Conservation (phyloP, 768 basidiomycete species). For the Collybia sp. region DNA sequence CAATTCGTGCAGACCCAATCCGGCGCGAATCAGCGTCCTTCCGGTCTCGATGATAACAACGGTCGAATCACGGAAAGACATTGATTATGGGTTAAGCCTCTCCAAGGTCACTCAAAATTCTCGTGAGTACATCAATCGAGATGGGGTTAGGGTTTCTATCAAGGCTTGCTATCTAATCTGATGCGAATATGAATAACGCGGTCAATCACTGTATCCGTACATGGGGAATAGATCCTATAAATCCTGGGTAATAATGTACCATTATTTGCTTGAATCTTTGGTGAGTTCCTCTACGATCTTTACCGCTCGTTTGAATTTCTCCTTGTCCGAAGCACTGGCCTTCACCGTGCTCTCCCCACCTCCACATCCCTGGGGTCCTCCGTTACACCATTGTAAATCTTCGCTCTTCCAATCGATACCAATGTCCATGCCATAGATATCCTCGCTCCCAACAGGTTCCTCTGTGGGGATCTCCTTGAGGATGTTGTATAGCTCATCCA, state of each 20-base stretch:
- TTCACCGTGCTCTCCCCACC: conserved; percentile 43
- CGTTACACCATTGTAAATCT: conserved; percentile 58
- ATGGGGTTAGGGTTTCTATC: no score
- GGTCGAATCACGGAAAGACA: conserved; percentile 78
- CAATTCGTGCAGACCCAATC: conserved; percentile 77
- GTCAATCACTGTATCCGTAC: no score
- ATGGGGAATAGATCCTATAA: no score
- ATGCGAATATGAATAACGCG: no score
- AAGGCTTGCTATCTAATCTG: no score
- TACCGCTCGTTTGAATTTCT: conserved; percentile 66
- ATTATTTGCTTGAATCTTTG: no score
- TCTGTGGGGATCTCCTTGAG: conserved; percentile 56
- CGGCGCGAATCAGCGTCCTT: conserved; percentile 65
- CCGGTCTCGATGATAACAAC: conserved; percentile 80
- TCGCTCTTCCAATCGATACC: conserved; percentile 59
- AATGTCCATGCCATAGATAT: conserved; percentile 68
- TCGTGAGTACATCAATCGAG: no score
- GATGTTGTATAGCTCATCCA: conserved; percentile 57
- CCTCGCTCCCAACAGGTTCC: conserved; percentile 53
- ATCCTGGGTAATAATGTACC: no score
- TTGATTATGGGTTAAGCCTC: conserved; percentile 15
- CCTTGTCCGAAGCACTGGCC: conserved; percentile 57
- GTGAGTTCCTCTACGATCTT: conserved; percentile 52
- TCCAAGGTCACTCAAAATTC: no score
- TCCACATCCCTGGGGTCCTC: conserved; percentile 56